phyloP scores from a whole-genome alignment of 495 filamentous ascomycete genomes.

The Jackrogersella minutella region DNA sequence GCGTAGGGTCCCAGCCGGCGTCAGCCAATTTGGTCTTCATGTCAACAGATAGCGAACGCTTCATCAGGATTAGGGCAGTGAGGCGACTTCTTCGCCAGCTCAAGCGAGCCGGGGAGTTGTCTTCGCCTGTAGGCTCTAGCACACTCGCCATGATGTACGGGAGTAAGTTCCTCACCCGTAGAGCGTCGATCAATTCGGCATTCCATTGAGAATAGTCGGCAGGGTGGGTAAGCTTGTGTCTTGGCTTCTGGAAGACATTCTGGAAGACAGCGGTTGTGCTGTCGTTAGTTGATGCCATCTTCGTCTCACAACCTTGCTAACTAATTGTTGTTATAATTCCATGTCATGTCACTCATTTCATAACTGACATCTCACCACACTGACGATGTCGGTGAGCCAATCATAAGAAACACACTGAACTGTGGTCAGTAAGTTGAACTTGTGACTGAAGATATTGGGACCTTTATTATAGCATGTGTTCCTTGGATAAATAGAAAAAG shows the following conservation, averaged over 20 bases:
- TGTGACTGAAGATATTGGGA: neutral
- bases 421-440: neutral
- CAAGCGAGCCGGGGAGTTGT: constrained; percentile 6
- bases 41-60: constrained; percentile 19
- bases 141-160: constrained; percentile 25
- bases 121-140: constrained; percentile 12
- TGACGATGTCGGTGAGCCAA: neutral
- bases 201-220: constrained; percentile 33
- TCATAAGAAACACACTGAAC: neutral
- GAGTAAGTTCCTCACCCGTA: constrained; percentile 20
- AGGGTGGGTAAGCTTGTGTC: constrained; percentile 10
- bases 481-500: neutral
- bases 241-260: constrained; percentile 13
- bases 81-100: constrained; percentile 27
- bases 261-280: neutral
- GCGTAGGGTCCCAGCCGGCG: constrained; percentile 16
- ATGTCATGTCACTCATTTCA: neutral
- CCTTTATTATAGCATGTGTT: neutral
- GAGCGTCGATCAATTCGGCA: constrained; percentile 27
- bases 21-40: constrained; percentile 21
- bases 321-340: neutral
- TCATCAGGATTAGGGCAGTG: constrained; percentile 28
- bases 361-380: too few species aligned
- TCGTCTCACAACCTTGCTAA: constrained; percentile 8
- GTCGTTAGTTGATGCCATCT: constrained; percentile 23